Evolutionary conservation across 2,329 filamentous ascomycete species (phyloP), one percentile per base, ranked within the genome.

Genomic region (Xylaria sp.): DNA sequence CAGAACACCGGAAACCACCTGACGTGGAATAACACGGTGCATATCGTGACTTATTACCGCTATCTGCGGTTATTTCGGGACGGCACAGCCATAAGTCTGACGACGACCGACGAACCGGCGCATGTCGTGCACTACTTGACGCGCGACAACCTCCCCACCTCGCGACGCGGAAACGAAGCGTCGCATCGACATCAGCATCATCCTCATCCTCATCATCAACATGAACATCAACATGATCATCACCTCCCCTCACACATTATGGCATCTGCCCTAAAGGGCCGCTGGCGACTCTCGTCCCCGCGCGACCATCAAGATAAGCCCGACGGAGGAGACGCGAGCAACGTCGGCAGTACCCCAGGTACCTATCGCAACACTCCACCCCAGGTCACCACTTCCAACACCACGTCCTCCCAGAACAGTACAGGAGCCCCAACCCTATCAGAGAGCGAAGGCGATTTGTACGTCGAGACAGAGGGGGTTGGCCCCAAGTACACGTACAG

Each of bases 31-130:
- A 91, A 88, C 28, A 94, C 94, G 9, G 91, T 98, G 44, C 94
- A 97, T 79, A 97, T 98, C 67, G 94, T 99, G 58, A 99, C 96
- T 0, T 99, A 98, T 82, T 99, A 97, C 83, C 93, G 96, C 67
- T 99, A 98, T 81, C 88, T 99, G 3, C 92, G 96, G 63, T 96
- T 99, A 83, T 96, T 96, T 83, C 92, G 94, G 28, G 93, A 98
- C 80, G 96, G 96, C 34, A 91, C 92, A 1, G 89, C 88, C 72
- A 90, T 98, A 68, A 93, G 90, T 63, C 86, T 99, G 1, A 86
- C 97, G 44, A 93, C 92, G 0, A 97, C 93, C 0, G 82, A 88
- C 5, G 93, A 97, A 78, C 96, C 96, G 0, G 82, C 87, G n/a
- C 93, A 97, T 20, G 92, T 98, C 13, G 93, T 99, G 0, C 93